phyloP scores from a whole-genome alignment of 1,139 yeast genomes.

The Scheffersomyces segobiensis region DNA sequence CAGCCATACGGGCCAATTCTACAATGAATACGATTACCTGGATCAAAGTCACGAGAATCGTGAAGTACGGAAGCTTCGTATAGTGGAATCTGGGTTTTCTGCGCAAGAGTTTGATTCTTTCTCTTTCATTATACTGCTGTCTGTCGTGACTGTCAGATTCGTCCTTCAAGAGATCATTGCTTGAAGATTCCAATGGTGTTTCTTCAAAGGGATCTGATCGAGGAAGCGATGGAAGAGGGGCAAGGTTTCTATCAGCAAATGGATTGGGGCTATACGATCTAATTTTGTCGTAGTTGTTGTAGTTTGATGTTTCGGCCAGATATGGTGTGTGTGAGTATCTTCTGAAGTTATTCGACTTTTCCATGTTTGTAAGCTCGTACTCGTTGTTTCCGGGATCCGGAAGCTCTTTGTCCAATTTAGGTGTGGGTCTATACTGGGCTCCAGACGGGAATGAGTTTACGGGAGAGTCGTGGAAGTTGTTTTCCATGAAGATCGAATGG shows the following conservation, averaged over 20 bases:
- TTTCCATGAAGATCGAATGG: not conserved
- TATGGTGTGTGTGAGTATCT: not conserved
- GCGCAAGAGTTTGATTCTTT: slow-evolving; percentile 25
- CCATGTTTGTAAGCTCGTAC: not conserved
- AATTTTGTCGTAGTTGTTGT: not conserved
- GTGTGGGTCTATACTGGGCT: not conserved
- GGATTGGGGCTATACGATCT: not conserved
- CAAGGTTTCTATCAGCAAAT: slow-evolving; percentile 1
- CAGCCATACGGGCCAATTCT: slow-evolving; percentile 62
- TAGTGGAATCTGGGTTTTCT: slow-evolving; percentile 43
- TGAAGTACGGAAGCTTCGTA: slow-evolving; percentile 49
- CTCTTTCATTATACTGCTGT: slow-evolving; percentile 22
- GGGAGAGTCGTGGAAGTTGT: not conserved
- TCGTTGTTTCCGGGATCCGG: not conserved
- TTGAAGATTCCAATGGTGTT: not conserved
- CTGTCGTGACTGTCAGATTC: not conserved
- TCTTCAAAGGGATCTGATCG: not conserved
- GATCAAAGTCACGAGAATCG: slow-evolving; percentile 46
- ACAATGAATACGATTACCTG: slow-evolving; percentile 66
- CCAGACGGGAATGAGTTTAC: not conserved
- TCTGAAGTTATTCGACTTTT: not conserved
- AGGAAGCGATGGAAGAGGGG: slow-evolving; percentile 1
- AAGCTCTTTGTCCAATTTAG: not conserved
- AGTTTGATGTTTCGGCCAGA: not conserved
- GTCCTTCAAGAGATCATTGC: not conserved